Conservation (phyloP, 805 yeast genomes). For the Saccharomyces mikatae region DNA sequence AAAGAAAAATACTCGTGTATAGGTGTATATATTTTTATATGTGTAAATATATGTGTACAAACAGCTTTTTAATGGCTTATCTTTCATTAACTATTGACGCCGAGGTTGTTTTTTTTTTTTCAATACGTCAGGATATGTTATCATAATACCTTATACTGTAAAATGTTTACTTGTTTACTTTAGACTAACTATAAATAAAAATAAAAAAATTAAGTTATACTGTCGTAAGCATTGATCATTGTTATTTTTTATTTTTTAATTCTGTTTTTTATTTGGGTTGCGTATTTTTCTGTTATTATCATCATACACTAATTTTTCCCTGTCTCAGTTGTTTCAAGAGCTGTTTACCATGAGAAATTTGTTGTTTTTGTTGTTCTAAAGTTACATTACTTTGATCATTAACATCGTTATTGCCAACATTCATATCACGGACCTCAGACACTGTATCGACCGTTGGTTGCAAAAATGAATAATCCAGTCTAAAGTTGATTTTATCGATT, state of each 20-base stretch:
- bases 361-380: conserved; percentile 1
- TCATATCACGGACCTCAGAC: not conserved
- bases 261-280: not conserved
- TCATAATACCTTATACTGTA: not conserved
- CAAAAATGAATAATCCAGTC: conserved; percentile 30
- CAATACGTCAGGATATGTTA: not conserved
- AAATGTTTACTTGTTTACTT: not conserved
- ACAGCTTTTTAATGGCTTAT: not conserved
- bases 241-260: not conserved
- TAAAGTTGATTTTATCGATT: conserved; percentile 35
- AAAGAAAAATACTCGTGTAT: not conserved
- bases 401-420: conserved; percentile 1
- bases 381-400: not conserved
- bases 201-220: not conserved
- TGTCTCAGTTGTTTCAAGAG: conserved; percentile 25
- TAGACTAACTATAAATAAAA: not conserved
- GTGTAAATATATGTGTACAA: not conserved
- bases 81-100: not conserved
- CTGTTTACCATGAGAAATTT: conserved; percentile 22
- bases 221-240: not conserved
- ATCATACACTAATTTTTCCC: conserved; percentile 9
- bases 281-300: not conserved
- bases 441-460: conserved; percentile 6
- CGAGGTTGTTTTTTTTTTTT: not conserved
- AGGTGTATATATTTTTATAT: not conserved